A percentile compares a stretch with the other conserved stretches of the same genome.
Conservation (phyloP, 345 rosid species). For the Gossypium longicalyx region DNA sequence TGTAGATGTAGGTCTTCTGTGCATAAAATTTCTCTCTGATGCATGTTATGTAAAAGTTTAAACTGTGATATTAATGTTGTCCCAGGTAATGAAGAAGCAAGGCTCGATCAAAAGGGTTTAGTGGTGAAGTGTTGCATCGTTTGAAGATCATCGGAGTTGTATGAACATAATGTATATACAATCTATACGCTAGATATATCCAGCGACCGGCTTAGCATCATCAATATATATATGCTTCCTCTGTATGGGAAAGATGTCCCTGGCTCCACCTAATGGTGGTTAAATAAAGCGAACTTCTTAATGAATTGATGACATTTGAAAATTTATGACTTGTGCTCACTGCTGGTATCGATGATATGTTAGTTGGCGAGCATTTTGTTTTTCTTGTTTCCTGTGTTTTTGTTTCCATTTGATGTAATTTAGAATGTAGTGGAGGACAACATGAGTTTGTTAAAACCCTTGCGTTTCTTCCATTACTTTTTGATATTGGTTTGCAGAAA, state of each 20-base stretch:
- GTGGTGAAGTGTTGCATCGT: conserved; percentile 5
- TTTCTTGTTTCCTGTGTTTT: background rate
- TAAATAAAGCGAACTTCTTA: background rate
- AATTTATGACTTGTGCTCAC: background rate
- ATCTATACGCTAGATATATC: background rate
- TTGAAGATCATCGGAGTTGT: background rate
- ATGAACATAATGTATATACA: background rate
- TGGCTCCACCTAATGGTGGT: background rate
- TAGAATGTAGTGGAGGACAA: background rate
- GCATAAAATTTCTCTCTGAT: background rate
- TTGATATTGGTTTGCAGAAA: background rate
- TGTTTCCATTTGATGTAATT: background rate
- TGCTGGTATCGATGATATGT: background rate
- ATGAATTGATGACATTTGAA: background rate
- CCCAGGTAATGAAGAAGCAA: conserved; percentile 5
- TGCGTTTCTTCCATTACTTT: background rate
- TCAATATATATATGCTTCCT: background rate
- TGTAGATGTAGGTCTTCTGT: background rate
- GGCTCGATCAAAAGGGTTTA: background rate
- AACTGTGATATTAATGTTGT: background rate
- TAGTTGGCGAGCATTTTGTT: background rate
- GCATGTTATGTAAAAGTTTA: background rate
- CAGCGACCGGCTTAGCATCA: background rate
- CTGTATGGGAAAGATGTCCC: background rate
- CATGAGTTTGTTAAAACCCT: conserved; percentile 3